Evolutionary conservation across 495 filamentous ascomycete species (phyloP).

Genomic region (Aspergillus ellipticus): DNA sequence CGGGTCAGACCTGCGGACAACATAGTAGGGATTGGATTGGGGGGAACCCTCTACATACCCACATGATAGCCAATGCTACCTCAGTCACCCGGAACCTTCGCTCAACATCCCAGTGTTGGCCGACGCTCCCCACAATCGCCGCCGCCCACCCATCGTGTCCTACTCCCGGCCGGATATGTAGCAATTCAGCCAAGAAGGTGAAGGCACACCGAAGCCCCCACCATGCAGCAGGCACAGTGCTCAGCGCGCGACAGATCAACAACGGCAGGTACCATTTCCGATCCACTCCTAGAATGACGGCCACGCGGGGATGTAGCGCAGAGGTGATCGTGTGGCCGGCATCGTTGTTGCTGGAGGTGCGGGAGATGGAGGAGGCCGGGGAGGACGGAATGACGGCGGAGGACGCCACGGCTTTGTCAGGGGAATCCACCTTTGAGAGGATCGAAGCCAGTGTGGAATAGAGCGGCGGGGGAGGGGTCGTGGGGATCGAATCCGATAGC

Average conservation of each 20-base stretch:
- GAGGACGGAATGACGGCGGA: constrained; percentile 32
- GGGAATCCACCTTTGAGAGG: constrained; percentile 13
- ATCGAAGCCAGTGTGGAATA: constrained; percentile 3
- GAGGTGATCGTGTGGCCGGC: constrained; percentile 24
- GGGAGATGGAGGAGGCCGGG: constrained; percentile 33
- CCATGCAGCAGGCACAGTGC: constrained; percentile 56
- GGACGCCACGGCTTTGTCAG: constrained; percentile 33
- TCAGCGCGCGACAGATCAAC: constrained; percentile 57
- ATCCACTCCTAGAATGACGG: constrained; percentile 60
- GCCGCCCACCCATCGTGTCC: constrained; percentile 44
- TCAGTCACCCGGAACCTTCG: constrained; percentile 66
- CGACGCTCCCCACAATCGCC: constrained; percentile 43
- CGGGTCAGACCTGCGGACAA: not conserved
- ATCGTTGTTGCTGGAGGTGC: constrained; percentile 33
- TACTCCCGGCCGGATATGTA: constrained; percentile 46
- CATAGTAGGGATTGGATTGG: not conserved
- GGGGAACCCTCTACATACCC: constrained; percentile 65
- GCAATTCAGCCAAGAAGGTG: constrained; percentile 55
- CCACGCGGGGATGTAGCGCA: constrained; percentile 58
- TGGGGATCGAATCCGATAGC: constrained; percentile 5
- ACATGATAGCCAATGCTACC: constrained; percentile 75
- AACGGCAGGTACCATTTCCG: constrained; percentile 60
- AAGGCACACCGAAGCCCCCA: constrained; percentile 60
- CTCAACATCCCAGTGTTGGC: constrained; percentile 50
- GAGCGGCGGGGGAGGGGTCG: constrained; percentile 16